Conservation (phyloP, 805 yeast species). For the Nadsonia fulvescens region DNA sequence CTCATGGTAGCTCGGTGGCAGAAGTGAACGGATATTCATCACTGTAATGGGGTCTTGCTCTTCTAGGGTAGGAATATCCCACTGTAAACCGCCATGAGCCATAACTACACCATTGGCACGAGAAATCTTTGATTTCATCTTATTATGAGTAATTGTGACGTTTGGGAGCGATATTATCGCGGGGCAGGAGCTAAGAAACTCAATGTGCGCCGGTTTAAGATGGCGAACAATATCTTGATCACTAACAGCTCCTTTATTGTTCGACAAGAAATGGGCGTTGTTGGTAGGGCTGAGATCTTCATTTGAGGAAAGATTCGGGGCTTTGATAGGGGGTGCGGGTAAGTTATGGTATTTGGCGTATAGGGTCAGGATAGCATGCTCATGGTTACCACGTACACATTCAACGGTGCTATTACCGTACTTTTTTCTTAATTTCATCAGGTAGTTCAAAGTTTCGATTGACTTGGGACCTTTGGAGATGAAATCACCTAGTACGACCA, state of each 20-base stretch:
- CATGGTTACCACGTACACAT: constrained; percentile 85
- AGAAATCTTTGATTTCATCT: too few relatives aligned
- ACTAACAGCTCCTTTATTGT: neutral
- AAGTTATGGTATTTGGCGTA: constrained; percentile 45
- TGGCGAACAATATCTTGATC: constrained; percentile 28
- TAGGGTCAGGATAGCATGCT: constrained; percentile 45
- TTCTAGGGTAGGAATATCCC: constrained; percentile 34
- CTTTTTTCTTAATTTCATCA: constrained; percentile 36
- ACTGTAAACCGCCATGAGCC: constrained; percentile 69
- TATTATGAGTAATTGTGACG: constrained; percentile 24
- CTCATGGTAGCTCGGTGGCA: constrained; percentile 42
- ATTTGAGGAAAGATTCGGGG: constrained; percentile 11
- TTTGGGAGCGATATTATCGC: constrained; percentile 44
- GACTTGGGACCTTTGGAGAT: constrained; percentile 73
- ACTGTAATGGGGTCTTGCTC: constrained; percentile 46
- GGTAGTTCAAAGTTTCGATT: constrained; percentile 44
- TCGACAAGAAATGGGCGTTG: constrained; percentile 12
- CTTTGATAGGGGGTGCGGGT: constrained; percentile 12
- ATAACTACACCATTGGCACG: constrained; percentile 34
- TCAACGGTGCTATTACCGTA: too few relatives aligned
- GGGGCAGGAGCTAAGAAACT: constrained; percentile 44
- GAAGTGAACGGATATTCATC: constrained; percentile 49
- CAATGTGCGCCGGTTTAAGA: constrained; percentile 41
- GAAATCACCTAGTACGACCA: constrained; percentile 71
- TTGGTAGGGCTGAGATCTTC: constrained; percentile 5